Evolutionary conservation across 1,139 yeast species (phyloP).

Genomic region (Eremothecium coryli): DNA sequence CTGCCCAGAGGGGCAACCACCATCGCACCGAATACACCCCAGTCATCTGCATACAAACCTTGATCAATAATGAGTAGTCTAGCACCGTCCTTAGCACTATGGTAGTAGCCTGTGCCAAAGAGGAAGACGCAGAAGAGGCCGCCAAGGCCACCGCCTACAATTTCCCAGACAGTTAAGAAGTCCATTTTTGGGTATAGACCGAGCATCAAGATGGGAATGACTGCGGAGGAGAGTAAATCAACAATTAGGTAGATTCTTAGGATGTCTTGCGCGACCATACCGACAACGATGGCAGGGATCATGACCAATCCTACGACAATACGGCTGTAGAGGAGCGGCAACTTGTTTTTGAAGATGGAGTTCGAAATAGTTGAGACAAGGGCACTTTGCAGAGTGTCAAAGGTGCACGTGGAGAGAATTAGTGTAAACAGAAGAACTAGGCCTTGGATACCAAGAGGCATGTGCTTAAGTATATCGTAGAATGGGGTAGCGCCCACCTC

Average conservation of each 20-base stretch:
- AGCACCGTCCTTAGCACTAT: constrained; percentile 69
- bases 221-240: constrained; percentile 77
- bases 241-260: constrained; percentile 84
- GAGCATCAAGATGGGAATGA: constrained; percentile 75
- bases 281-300: constrained; percentile 79
- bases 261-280: constrained; percentile 72
- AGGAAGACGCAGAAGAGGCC: constrained; percentile 72
- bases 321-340: constrained; percentile 59
- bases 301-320: constrained; percentile 64
- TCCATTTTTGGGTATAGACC: constrained; percentile 58
- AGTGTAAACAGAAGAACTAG: constrained; percentile 69
- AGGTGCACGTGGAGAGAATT: constrained; percentile 73
- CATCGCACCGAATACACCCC: constrained; percentile 95
- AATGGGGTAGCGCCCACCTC: constrained; percentile 56
- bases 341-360: constrained; percentile 76
- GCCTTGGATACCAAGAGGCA: constrained; percentile 87
- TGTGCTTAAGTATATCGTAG: constrained; percentile 54
- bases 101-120: constrained; percentile 74
- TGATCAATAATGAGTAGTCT: constrained; percentile 57
- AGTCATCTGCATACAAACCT: constrained; percentile 73
- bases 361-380: constrained; percentile 83
- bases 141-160: constrained; percentile 75
- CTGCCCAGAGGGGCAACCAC: constrained; percentile 87
- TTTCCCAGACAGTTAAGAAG: constrained; percentile 65
- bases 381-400: constrained; percentile 85